Percentiles rank a stretch among this genome's conserved stretches.
Conservation (phyloP, 768 basidiomycete species). For the Termitomyces sp. region DNA sequence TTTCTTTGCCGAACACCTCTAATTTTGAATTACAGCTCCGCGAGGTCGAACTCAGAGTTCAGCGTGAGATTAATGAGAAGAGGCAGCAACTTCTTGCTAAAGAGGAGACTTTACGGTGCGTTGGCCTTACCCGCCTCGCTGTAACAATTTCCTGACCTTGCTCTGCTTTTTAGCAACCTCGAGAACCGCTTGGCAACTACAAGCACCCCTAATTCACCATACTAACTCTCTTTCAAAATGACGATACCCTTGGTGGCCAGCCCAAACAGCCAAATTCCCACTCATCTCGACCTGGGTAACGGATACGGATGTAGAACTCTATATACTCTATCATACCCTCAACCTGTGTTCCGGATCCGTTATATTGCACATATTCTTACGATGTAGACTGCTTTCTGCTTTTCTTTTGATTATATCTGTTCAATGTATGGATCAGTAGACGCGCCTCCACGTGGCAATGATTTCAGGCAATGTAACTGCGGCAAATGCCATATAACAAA, state of each 20-base stretch:
- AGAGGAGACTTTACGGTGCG: constrained; percentile 74
- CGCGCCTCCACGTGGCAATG: constrained; percentile 8
- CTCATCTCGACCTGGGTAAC: constrained; percentile 8
- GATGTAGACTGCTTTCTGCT: constrained; percentile 4
- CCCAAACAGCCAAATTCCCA: not conserved
- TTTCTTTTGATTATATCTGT: not conserved
- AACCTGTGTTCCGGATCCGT: not conserved
- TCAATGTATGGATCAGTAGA: not conserved
- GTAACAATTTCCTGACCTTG: not conserved
- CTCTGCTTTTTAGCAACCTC: constrained; percentile 37
- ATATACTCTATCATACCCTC: constrained; percentile 12
- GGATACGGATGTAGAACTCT: constrained; percentile 17
- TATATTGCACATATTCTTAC: not conserved
- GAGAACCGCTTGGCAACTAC: constrained; percentile 53
- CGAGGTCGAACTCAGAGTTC: constrained; percentile 82
- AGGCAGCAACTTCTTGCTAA: constrained; percentile 83
- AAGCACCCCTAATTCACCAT: constrained; percentile 24
- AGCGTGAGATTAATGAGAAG: constrained; percentile 86
- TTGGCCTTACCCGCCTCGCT: not conserved
- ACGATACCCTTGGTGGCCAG: constrained; percentile 6
- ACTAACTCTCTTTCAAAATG: constrained; percentile 5
- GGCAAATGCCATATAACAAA: not conserved
- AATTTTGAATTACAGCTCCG: constrained; percentile 47
- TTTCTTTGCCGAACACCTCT: not conserved
- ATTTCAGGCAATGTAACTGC: not conserved